A percentile compares a stretch with the other conserved stretches of the same genome.
Conservation (phyloP, 169 alveolate genomes). For the Cryptosporidium sp. region DNA sequence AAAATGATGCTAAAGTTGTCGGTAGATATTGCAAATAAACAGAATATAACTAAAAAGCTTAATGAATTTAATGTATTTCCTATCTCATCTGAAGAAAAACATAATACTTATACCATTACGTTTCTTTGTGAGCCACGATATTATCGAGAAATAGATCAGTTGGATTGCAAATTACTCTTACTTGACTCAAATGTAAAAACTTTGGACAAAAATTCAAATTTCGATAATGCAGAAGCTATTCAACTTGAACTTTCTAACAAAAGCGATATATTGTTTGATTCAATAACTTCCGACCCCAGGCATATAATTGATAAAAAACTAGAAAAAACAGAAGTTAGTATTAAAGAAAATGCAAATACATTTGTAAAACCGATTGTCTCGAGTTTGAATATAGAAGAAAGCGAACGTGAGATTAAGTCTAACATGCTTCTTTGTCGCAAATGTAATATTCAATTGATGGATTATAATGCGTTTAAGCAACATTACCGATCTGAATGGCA, state of each 20-base stretch:
- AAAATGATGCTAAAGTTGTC: constrained; percentile 82
- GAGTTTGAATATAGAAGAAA: background rate
- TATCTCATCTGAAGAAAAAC: constrained; percentile 18
- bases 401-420: background rate
- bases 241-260: background rate
- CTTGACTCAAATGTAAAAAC: constrained; percentile 38
- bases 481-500: constrained; percentile 88
- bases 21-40: background rate
- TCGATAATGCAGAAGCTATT: background rate
- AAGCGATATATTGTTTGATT: background rate
- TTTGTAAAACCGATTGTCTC: background rate
- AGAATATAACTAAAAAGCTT: constrained; percentile 2
- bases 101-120: constrained; percentile 10
- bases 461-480: constrained; percentile 76
- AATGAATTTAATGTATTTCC: constrained; percentile 13
- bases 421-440: constrained; percentile 3
- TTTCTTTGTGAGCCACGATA: constrained; percentile 68
- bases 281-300: background rate
- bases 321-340: background rate
- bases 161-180: constrained; percentile 39
- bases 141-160: constrained; percentile 47
- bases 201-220: background rate
- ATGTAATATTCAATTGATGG: constrained; percentile 81
- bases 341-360: background rate
- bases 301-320: background rate